Base-by-base conservation (phyloP, 768 basidiomycete genomes). In the Porpolomopsis calyptriformis region DNA sequence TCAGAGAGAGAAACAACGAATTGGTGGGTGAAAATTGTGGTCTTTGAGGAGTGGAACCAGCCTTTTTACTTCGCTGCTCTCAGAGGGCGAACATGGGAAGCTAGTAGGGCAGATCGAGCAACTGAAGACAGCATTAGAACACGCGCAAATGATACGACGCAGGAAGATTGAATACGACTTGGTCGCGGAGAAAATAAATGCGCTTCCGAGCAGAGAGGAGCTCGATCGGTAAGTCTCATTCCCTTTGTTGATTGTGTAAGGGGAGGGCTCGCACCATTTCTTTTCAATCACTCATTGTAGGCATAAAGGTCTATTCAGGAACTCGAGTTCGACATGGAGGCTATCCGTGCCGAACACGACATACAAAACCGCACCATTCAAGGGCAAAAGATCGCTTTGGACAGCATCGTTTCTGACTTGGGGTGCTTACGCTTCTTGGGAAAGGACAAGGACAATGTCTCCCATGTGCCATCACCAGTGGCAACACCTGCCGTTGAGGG, bases 91-190 rank as follows among this genome's bases (percentile, higher is more conserved):
- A 54, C 85, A 84, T 52, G 78, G 69, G 19, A 73, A 69, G 8
- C 62, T 88, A 43, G 71, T 72, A 51, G 70, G 63, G 7, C 85
- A 90, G 54, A 89, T 91, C 42, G 76, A 80, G 52, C 80, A 85
- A 52, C 72, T 91, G 53, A 90, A 89, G 62, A 69, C 70, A 16
- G 73, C 77, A 3, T 61, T 91, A 47, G 85, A 88, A 52, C 78
- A 87, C 52, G 87, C 84, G 4, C 89, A 91, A 56, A 67, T 82
- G 56, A 66, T 79, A 46, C 77, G 88, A 39, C 71, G 69, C 49
- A 74, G 80, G 45, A 91, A 88, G 67, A 87, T 90, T 53, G 88
- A 91, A 56, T 91, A 91, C 57, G 88, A 91, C 66, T 67, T 74
- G 38, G 74, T 91, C 31, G 76, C 89, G 2, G 89, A 90, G 63